These are phyloP conservation scores for Alternaria gaisen DNA, from an alignment of 2,329 filamentous ascomycete species.

Conservation along the genomic window DNA sequence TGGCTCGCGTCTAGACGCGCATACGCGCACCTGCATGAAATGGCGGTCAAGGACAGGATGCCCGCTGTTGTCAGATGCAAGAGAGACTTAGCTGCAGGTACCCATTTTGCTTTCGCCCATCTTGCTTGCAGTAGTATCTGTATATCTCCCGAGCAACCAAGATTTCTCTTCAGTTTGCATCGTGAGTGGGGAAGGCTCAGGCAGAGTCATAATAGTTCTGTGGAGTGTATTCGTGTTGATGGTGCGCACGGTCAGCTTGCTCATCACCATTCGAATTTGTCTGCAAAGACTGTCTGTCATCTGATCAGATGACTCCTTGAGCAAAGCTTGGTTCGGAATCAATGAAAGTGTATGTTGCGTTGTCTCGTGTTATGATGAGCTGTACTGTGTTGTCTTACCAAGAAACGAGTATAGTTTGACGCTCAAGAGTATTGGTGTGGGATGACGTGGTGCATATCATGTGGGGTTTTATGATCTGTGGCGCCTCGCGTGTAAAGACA, in stretches of 20 bases:
- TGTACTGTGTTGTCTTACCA: not conserved
- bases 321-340: not conserved
- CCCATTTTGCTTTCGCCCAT: not conserved
- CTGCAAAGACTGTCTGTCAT: not conserved
- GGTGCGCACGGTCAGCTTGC: not conserved
- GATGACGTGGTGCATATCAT: conserved; percentile 5
- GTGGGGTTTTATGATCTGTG: conserved; percentile 1
- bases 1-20: conserved; percentile 3
- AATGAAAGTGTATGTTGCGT: not conserved
- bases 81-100: conserved; percentile 17
- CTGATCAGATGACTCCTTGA: not conserved
- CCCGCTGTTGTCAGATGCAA: conserved; percentile 7
- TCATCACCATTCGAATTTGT: not conserved
- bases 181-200: not conserved
- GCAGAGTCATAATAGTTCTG: not conserved
- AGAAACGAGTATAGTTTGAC: not conserved
- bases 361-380: conserved; percentile 2
- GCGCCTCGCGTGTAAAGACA: not conserved
- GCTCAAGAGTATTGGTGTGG: conserved; percentile 3
- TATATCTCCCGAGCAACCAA: conserved; percentile 6
- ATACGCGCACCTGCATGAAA: conserved; percentile 23
- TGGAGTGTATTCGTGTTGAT: not conserved
- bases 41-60: conserved; percentile 20
- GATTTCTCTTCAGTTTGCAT: not conserved
- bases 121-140: conserved; percentile 6